Percentiles rank a stretch among this genome's conserved stretches.
These are phyloP conservation scores for Euphorbia celastroides DNA, from an alignment of 441 rosid genomes.

Conservation along the genomic window DNA sequence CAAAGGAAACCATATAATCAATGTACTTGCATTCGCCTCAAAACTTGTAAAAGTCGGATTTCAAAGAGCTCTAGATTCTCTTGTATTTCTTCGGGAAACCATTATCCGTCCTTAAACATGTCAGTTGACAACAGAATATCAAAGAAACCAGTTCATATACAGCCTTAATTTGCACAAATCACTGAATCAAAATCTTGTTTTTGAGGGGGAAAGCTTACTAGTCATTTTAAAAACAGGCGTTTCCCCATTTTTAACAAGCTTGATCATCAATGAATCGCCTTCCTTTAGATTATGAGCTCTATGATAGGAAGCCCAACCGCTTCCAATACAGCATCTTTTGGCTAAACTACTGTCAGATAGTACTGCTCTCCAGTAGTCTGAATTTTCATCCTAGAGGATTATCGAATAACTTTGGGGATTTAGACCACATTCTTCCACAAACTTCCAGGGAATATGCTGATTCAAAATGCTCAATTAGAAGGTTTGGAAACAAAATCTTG, in stretches of 20 bases:
- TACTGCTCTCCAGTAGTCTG: slow-evolving; percentile 9
- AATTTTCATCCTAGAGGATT: slow-evolving; percentile 4
- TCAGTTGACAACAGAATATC: no score
- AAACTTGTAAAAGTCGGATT: no score
- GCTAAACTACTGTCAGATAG: not conserved
- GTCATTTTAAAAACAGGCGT: not conserved
- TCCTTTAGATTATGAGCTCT: not conserved
- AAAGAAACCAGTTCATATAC: no score
- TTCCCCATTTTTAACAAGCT: slow-evolving; percentile 8
- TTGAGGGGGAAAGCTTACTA: slow-evolving; percentile 8
- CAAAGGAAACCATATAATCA: no score
- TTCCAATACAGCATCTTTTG: not conserved
- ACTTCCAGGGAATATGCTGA: slow-evolving; percentile 12
- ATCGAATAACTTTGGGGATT: not conserved
- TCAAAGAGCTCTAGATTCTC: no score
- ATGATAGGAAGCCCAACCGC: slow-evolving; percentile 6
- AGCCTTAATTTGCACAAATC: not conserved
- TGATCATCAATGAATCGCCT: slow-evolving; percentile 10
- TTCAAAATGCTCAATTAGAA: not conserved
- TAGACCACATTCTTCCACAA: not conserved
- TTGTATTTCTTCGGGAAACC: no score
- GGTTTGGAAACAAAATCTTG: not conserved
- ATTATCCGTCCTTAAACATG: no score
- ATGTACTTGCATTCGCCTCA: no score
- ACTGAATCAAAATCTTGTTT: not conserved